Percentiles rank a stretch among this genome's conserved stretches.
Conservation (phyloP, 371 early-diverging fungal genomes). For the Circinella minor region DNA sequence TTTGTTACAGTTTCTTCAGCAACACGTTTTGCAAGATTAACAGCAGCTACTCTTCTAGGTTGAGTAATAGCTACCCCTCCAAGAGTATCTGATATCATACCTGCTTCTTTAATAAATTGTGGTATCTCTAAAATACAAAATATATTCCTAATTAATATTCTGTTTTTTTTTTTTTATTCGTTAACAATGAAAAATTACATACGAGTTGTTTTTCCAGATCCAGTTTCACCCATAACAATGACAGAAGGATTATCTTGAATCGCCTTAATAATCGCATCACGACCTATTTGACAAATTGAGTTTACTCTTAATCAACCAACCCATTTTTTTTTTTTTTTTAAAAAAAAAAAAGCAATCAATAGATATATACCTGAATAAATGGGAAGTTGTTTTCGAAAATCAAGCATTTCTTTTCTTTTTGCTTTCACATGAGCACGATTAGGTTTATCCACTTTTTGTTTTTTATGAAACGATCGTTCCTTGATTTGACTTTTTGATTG, state of each 20-base stretch:
- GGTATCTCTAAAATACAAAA: slow-evolving; percentile 73
- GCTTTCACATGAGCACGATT: slow-evolving; percentile 23
- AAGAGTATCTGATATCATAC: slow-evolving; percentile 54
- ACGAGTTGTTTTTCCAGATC: slow-evolving; percentile 71
- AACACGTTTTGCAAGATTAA: slow-evolving; percentile 93
- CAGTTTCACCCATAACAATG: slow-evolving; percentile 71
- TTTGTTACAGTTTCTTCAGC: slow-evolving; percentile 85
- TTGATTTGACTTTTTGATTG: neutral
- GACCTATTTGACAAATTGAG: slow-evolving; percentile 37
- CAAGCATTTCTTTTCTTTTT: slow-evolving; percentile 44
- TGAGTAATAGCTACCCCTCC: slow-evolving; percentile 94
- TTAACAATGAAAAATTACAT: slow-evolving; percentile 19
- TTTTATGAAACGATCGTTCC: slow-evolving; percentile 4
- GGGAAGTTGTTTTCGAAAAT: slow-evolving; percentile 50
- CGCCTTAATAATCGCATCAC: slow-evolving; percentile 62
- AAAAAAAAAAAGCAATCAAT: no score
- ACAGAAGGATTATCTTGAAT: slow-evolving; percentile 58
- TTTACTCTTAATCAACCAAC: neutral
- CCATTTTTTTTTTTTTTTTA: neutral
- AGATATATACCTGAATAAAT: slow-evolving; percentile 48
- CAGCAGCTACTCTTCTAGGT: slow-evolving; percentile 98
- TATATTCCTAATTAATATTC: neutral
- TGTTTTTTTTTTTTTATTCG: neutral
- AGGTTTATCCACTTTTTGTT: slow-evolving; percentile 3
- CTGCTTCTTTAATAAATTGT: slow-evolving; percentile 84